phyloP scores from a whole-genome alignment of 495 filamentous ascomycete genomes.

The Neurospora sp. region DNA sequence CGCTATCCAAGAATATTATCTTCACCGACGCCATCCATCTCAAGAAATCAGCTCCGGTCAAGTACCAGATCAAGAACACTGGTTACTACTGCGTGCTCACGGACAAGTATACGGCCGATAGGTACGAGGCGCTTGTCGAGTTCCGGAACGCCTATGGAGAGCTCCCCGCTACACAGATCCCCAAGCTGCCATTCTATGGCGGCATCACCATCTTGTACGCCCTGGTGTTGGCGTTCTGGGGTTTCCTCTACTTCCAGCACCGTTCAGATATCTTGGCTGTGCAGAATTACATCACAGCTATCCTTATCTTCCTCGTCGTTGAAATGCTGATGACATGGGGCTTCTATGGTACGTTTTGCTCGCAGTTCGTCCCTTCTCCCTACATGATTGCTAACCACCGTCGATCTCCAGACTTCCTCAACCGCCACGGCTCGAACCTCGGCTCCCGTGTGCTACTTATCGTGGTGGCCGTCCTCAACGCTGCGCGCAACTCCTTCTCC shows the following conservation, averaged over 20 bases:
- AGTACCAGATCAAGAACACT: constrained; percentile 75
- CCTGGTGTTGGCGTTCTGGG: constrained; percentile 81
- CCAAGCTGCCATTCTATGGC: constrained; percentile 96
- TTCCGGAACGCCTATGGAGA: constrained; percentile 96
- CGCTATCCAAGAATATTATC: constrained; percentile 58
- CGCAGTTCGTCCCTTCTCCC: neutral
- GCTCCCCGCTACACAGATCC: constrained; percentile 88
- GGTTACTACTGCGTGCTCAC: constrained; percentile 95
- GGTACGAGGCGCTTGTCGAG: constrained; percentile 73
- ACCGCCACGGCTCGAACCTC: constrained; percentile 75
- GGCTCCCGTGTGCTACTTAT: constrained; percentile 79
- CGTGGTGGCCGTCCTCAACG: constrained; percentile 83
- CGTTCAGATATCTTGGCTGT: constrained; percentile 89
- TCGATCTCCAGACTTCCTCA: constrained; percentile 62
- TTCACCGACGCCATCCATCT: constrained; percentile 73
- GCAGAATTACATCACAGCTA: constrained; percentile 99
- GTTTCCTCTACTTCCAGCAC: constrained; percentile 90
- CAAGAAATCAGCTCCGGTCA: constrained; percentile 60
- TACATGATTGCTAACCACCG: constrained; percentile 1
- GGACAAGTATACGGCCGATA: constrained; percentile 47
- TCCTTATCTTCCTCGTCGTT: constrained; percentile 83
- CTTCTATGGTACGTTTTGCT: constrained; percentile 56
- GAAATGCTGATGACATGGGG: constrained; percentile 99
- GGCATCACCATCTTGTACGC: constrained; percentile 91
- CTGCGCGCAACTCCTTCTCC: constrained; percentile 89